Percentiles rank a stretch among this genome's conserved stretches.
Conservation (phyloP, 371 early-diverging fungal species). For the Entomophthora muscae region DNA sequence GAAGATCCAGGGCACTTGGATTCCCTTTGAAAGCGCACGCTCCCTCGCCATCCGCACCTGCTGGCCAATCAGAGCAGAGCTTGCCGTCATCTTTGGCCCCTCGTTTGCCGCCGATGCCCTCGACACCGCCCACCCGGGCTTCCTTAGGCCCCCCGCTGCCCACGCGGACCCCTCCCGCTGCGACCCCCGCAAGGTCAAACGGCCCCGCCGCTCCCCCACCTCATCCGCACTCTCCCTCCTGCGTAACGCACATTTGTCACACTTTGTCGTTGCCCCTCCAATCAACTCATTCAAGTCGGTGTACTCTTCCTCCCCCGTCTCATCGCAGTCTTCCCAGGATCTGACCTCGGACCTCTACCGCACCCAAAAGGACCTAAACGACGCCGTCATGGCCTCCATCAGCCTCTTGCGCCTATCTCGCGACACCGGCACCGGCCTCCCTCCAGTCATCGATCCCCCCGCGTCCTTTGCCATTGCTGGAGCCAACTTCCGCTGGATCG, state of each 20-base stretch:
- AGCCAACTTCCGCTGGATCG: neutral
- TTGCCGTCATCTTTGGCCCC: constrained; percentile 39
- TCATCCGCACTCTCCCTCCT: neutral
- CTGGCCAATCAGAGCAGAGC: constrained; percentile 33
- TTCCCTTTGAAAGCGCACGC: constrained; percentile 35
- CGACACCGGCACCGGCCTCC: constrained; percentile 20
- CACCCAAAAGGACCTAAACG: constrained; percentile 21
- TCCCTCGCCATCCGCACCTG: constrained; percentile 32
- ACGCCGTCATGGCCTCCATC: constrained; percentile 30
- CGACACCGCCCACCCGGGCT: constrained; percentile 27
- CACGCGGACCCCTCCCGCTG: constrained; percentile 11
- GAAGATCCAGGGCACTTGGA: constrained; percentile 58
- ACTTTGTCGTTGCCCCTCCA: neutral
- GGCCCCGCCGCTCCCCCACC: constrained; percentile 13
- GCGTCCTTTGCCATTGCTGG: neutral
- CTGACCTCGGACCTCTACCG: constrained; percentile 11
- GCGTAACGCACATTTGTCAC: neutral
- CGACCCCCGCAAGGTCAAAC: constrained; percentile 14
- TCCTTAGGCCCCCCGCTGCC: constrained; percentile 15
- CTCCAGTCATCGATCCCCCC: neutral
- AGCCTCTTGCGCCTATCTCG: constrained; percentile 29
- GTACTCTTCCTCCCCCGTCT: constrained; percentile 2
- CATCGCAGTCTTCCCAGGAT: constrained; percentile 11
- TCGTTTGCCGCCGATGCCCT: constrained; percentile 28
- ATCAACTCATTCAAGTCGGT: neutral